Evolutionary conservation across 2,329 filamentous ascomycete species (phyloP).

Genomic region (Colletotrichum musae): DNA sequence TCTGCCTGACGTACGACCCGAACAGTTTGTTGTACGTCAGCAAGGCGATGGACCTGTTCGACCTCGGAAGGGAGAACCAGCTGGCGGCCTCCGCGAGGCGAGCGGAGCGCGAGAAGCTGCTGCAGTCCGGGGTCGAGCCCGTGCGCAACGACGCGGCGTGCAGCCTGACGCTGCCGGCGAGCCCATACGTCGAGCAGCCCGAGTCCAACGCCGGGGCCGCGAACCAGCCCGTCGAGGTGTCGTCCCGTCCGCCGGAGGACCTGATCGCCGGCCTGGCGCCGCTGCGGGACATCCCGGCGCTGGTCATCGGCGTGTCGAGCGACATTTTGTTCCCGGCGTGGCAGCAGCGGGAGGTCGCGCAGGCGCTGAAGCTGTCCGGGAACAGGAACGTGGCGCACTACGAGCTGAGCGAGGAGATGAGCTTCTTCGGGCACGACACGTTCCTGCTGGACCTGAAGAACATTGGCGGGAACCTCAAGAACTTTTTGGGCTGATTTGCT

Average conservation of each 20-base stretch:
- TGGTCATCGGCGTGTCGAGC: constrained; percentile 94
- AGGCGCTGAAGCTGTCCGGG: constrained; percentile 82
- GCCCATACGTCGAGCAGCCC: constrained; percentile 89
- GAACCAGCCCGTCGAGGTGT: constrained; percentile 46
- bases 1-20: constrained; percentile 95
- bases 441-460: constrained; percentile 94
- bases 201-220: constrained; percentile 58
- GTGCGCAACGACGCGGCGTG: constrained; percentile 68
- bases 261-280: constrained; percentile 81
- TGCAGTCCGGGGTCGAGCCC: constrained; percentile 62
- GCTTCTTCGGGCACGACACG: constrained; percentile 95
- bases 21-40: constrained; percentile 97
- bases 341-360: constrained; percentile 96
- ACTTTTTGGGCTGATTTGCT: constrained; percentile 77
- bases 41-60: constrained; percentile 99
- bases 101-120: constrained; percentile 69
- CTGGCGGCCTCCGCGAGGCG: constrained; percentile 73
- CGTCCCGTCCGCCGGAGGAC: constrained; percentile 79
- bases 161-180: constrained; percentile 84
- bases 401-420: constrained; percentile 94
- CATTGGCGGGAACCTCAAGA: constrained; percentile 86
- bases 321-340: constrained; percentile 98
- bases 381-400: constrained; percentile 88
- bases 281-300: constrained; percentile 81
- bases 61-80: constrained; percentile 83